Evolutionary conservation across 306 rosid species (phyloP).

Genomic region (Cucurbita ficifolia): DNA sequence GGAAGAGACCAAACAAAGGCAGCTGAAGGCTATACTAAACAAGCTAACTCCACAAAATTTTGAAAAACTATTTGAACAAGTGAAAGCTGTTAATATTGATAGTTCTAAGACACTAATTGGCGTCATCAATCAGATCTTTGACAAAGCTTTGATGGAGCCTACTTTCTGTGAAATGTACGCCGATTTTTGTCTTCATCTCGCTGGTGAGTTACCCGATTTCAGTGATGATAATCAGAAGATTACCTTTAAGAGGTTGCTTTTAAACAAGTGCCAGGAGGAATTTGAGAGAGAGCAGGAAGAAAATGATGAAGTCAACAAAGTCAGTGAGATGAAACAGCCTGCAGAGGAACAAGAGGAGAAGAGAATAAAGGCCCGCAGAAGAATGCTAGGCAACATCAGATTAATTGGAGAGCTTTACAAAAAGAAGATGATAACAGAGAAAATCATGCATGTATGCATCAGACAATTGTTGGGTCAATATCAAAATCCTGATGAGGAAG

Average conservation of each 20-base stretch:
- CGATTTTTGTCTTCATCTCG: constrained; percentile 63
- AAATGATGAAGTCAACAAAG: constrained; percentile 72
- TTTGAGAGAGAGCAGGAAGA: constrained; percentile 93
- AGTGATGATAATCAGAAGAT: constrained; percentile 70
- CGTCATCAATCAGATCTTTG: constrained; percentile 89
- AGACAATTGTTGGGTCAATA: constrained; percentile 56
- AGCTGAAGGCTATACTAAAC: constrained; percentile 71
- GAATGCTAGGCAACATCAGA: constrained; percentile 92
- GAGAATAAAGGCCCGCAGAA: constrained; percentile 64
- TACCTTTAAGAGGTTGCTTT: constrained; percentile 73
- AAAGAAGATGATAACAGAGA: constrained; percentile 92
- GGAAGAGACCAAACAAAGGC: constrained; percentile 79
- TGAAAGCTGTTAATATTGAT: constrained; percentile 78
- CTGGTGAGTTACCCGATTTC: constrained; percentile 69
- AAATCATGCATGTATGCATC: constrained; percentile 88
- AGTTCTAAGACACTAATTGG: constrained; percentile 57
- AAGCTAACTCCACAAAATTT: constrained; percentile 94
- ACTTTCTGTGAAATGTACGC: constrained; percentile 99
- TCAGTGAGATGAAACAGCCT: constrained; percentile 50
- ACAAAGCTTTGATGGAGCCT: constrained; percentile 93
- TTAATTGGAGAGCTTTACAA: constrained; percentile 90
- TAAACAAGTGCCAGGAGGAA: constrained; percentile 94
- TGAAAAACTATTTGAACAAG: constrained; percentile 85
- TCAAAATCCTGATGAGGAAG: constrained; percentile 86
- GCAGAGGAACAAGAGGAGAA: constrained; percentile 64